These are phyloP conservation scores for Paraphysoderma sedebokerense DNA, from an alignment of 371 early-diverging fungal species.

Conservation along the genomic window DNA sequence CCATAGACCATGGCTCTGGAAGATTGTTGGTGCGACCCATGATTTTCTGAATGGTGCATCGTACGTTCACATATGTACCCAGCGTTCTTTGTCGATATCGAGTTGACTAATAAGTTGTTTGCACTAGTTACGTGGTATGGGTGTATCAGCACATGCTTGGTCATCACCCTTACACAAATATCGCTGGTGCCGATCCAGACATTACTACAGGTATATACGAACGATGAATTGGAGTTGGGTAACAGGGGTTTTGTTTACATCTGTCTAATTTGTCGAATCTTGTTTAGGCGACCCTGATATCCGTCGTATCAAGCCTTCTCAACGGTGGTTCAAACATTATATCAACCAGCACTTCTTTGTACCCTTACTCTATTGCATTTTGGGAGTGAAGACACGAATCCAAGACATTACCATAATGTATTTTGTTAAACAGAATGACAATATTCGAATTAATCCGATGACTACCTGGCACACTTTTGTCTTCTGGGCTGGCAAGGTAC, in stretches of 20 bases:
- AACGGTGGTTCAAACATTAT: constrained; percentile 28
- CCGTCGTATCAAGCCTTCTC: constrained; percentile 28
- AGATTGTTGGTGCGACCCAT: constrained; percentile 28
- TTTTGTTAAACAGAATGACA: constrained; percentile 19
- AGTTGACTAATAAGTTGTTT: neutral
- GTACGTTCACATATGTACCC: constrained; percentile 11
- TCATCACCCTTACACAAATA: constrained; percentile 40
- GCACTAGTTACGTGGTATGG: constrained; percentile 32
- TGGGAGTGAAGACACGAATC: constrained; percentile 31
- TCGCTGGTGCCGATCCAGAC: constrained; percentile 35
- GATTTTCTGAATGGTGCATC: constrained; percentile 38
- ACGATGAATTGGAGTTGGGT: too few species aligned
- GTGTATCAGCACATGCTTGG: constrained; percentile 39
- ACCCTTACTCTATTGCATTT: constrained; percentile 27
- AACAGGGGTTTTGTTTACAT: too few species aligned
- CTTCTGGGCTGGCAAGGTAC: constrained; percentile 40
- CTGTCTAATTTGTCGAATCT: neutral
- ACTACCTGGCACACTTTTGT: constrained; percentile 18
- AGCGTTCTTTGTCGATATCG: too few species aligned
- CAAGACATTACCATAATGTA: constrained; percentile 32
- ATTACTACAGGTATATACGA: constrained; percentile 20
- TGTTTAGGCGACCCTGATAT: constrained; percentile 27
- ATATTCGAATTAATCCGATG: constrained; percentile 27
- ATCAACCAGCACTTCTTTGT: constrained; percentile 27
- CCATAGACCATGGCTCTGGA: constrained; percentile 31